Conservation (phyloP, 805 yeast species). For the Schwanniomyces polymorphus region DNA sequence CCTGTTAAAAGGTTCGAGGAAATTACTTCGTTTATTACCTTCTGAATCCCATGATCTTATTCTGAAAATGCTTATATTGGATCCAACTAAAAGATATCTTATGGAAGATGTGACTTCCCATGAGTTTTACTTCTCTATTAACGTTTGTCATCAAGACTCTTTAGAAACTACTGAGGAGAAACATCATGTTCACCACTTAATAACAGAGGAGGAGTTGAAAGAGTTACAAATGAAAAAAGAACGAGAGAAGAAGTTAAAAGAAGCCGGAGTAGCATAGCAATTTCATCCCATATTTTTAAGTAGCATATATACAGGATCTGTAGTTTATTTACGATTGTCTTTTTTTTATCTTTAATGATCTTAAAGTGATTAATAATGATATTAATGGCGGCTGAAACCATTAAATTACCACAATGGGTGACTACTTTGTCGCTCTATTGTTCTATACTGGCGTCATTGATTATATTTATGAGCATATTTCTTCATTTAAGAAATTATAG, state of each 20-base stretch:
- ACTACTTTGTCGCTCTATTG: constrained; percentile 18
- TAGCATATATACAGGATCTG: constrained; percentile 1
- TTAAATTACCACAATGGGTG: constrained; percentile 14
- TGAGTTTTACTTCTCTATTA: constrained; percentile 58
- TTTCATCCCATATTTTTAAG: background rate
- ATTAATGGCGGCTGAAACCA: constrained; percentile 2
- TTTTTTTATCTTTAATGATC: background rate
- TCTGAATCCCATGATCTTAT: constrained; percentile 60
- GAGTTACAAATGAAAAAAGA: constrained; percentile 33
- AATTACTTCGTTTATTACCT: constrained; percentile 73
- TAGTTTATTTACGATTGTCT: background rate
- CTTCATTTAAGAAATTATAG: constrained; percentile 64
- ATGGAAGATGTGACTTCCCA: constrained; percentile 58
- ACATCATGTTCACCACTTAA: constrained; percentile 64
- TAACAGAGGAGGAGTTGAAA: constrained; percentile 63
- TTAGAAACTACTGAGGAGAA: constrained; percentile 16
- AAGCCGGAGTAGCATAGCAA: constrained; percentile 15
- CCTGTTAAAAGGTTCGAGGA: constrained; percentile 57
- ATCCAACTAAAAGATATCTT: constrained; percentile 56
- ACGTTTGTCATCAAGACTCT: constrained; percentile 46
- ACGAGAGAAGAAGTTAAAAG: constrained; percentile 18
- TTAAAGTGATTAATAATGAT: background rate
- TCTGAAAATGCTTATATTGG: constrained; percentile 61
- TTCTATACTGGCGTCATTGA: constrained; percentile 18
- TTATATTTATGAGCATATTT: constrained; percentile 21